Evolutionary conservation across 202 grass and related monocot species (phyloP).

Genomic region (Tripidium arundinaceum): DNA sequence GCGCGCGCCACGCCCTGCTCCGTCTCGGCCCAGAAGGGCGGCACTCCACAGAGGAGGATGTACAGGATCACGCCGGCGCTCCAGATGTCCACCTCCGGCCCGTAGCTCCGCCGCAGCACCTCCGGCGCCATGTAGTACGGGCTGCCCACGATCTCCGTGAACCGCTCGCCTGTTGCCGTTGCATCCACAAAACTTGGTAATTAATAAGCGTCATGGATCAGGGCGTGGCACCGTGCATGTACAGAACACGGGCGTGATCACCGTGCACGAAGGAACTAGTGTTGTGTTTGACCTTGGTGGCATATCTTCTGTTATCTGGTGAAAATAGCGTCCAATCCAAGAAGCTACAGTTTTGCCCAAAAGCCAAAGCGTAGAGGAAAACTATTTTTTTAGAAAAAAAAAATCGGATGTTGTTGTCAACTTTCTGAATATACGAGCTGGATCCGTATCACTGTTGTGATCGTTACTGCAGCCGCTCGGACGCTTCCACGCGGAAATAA

Average conservation of each 20-base stretch:
- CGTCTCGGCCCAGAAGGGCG: conserved; percentile 55
- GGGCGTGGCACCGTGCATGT: background rate
- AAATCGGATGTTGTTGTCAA: background rate
- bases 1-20: conserved; percentile 72
- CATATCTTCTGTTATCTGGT: background rate
- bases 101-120: conserved; percentile 50
- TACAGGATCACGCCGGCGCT: conserved; percentile 59
- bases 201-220: background rate
- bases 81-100: conserved; percentile 55
- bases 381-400: background rate
- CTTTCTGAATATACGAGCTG: background rate
- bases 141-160: conserved; percentile 63
- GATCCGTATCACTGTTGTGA: background rate
- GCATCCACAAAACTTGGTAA: background rate
- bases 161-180: conserved; percentile 40
- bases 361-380: background rate
- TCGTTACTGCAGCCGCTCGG: background rate
- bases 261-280: background rate
- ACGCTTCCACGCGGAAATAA: background rate
- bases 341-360: background rate
- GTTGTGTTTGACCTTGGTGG: background rate
- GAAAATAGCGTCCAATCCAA: background rate
- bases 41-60: conserved; percentile 59
- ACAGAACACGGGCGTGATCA: background rate
- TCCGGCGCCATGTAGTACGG: conserved; percentile 70